Conservation (phyloP, 495 filamentous ascomycete species). For the Aspergillus olivimuriae region DNA sequence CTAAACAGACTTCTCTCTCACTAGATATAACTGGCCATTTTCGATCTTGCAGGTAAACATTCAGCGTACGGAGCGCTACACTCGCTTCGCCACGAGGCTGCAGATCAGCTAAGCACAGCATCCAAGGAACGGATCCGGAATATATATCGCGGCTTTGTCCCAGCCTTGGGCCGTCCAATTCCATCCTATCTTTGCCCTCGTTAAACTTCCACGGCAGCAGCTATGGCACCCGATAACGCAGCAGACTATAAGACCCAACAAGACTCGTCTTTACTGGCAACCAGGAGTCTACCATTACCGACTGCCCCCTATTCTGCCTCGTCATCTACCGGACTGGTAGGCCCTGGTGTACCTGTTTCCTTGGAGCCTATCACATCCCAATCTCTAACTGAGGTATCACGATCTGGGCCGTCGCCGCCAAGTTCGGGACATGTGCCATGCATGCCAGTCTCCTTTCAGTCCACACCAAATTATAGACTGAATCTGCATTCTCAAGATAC, state of each 20-base stretch:
- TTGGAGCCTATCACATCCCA: slow-evolving; percentile 42
- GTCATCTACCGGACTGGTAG: slow-evolving; percentile 43
- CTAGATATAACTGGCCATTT: too few species aligned
- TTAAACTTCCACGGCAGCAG: slow-evolving; percentile 21
- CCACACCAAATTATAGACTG: slow-evolving; percentile 37
- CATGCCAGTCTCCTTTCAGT: slow-evolving; percentile 37
- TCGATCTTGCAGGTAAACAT: too few species aligned
- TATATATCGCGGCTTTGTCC: slow-evolving; percentile 45
- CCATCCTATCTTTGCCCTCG: too few species aligned
- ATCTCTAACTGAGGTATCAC: slow-evolving; percentile 36
- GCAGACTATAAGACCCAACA: slow-evolving; percentile 30
- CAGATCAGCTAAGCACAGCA: too few species aligned
- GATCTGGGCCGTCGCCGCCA: slow-evolving; percentile 22
- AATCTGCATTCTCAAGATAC: slow-evolving; percentile 46
- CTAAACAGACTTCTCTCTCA: too few species aligned
- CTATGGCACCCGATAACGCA: slow-evolving; percentile 28
- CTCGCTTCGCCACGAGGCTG: too few species aligned
- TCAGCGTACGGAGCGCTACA: too few species aligned
- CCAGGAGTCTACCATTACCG: too few species aligned
- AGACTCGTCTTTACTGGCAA: too few species aligned
- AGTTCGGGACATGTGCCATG: slow-evolving; percentile 22
- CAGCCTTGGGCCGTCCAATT: slow-evolving; percentile 27
- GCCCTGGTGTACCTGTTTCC: slow-evolving; percentile 28
- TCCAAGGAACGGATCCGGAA: slow-evolving; percentile 30
- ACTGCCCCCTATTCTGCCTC: slow-evolving; percentile 60